Evolutionary conservation across 257 asterid species (phyloP).

Genomic region (Perilla frutescens): DNA sequence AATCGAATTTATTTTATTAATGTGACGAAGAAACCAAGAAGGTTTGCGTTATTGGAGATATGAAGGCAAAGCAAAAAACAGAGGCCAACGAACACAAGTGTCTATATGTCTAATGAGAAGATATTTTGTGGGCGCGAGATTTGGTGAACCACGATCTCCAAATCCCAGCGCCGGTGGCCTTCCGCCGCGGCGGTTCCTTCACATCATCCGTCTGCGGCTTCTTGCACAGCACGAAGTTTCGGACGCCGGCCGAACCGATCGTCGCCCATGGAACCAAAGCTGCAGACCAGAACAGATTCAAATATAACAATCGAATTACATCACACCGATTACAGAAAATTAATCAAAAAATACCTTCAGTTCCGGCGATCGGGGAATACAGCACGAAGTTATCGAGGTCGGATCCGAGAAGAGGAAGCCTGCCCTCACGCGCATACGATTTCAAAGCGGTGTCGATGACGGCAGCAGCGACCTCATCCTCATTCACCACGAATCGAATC

Average conservation of each 20-base stretch:
- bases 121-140: conserved; percentile 60
- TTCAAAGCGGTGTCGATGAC: conserved; percentile 78
- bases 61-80: neutral
- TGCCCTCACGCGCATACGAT: conserved; percentile 81
- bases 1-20: neutral
- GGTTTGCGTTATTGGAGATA: neutral
- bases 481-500: conserved; percentile 80
- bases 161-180: conserved; percentile 46
- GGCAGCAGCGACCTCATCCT: conserved; percentile 64
- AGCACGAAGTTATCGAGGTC: conserved; percentile 61
- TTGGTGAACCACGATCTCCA: conserved; percentile 80
- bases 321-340: neutral
- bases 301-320: neutral
- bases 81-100: neutral
- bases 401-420: conserved; percentile 77
- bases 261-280: conserved; percentile 79
- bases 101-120: conserved; percentile 58
- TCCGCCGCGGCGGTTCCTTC: conserved; percentile 42
- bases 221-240: conserved; percentile 84
- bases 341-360: conserved; percentile 56
- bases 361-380: conserved; percentile 63
- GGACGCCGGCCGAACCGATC: conserved; percentile 74
- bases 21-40: neutral
- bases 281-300: conserved; percentile 26
- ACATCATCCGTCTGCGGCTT: conserved; percentile 50